Evolutionary conservation across 768 basidiomycete species (phyloP).

Genomic region (Lactifluus piperatus): DNA sequence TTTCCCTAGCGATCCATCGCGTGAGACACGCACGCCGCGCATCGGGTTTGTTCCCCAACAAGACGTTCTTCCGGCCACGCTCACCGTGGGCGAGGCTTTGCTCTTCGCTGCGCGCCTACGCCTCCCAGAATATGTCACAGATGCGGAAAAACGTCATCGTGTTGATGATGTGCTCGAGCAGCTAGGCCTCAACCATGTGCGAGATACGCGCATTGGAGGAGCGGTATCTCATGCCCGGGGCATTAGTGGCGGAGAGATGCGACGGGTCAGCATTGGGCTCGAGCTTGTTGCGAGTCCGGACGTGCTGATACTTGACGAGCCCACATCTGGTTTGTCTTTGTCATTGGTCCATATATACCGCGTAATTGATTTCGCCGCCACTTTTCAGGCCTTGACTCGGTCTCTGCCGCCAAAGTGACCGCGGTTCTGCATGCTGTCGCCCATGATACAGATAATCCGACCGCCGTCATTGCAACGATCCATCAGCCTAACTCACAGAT

Average conservation of each 20-base stretch:
- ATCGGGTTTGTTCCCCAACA: slow-evolving; percentile 86
- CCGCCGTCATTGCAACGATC: slow-evolving; percentile 56
- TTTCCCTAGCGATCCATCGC: slow-evolving; percentile 36
- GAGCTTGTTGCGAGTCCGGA: slow-evolving; percentile 52
- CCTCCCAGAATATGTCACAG: slow-evolving; percentile 62
- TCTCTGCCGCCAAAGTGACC: slow-evolving; percentile 30
- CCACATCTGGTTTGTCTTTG: slow-evolving; percentile 48
- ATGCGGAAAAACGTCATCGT: slow-evolving; percentile 51
- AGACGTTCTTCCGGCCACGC: slow-evolving; percentile 64
- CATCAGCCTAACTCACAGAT: slow-evolving; percentile 61
- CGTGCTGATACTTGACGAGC: slow-evolving; percentile 56
- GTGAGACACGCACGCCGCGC: slow-evolving; percentile 33
- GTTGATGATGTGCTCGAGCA: slow-evolving; percentile 68
- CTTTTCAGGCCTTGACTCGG: slow-evolving; percentile 31
- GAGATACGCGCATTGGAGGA: slow-evolving; percentile 65
- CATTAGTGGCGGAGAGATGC: slow-evolving; percentile 58
- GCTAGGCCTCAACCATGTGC: slow-evolving; percentile 65
- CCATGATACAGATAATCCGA: slow-evolving; percentile 55
- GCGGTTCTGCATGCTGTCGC: slow-evolving; percentile 52
- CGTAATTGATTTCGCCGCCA: slow-evolving; percentile 21
- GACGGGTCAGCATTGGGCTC: slow-evolving; percentile 52
- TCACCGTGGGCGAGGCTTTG: slow-evolving; percentile 53
- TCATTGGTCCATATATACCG: slow-evolving; percentile 21
- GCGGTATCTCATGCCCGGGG: slow-evolving; percentile 53
- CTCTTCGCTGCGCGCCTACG: slow-evolving; percentile 81